Conservation (phyloP, 495 filamentous ascomycete genomes). For the Aspergillus cristatus region DNA sequence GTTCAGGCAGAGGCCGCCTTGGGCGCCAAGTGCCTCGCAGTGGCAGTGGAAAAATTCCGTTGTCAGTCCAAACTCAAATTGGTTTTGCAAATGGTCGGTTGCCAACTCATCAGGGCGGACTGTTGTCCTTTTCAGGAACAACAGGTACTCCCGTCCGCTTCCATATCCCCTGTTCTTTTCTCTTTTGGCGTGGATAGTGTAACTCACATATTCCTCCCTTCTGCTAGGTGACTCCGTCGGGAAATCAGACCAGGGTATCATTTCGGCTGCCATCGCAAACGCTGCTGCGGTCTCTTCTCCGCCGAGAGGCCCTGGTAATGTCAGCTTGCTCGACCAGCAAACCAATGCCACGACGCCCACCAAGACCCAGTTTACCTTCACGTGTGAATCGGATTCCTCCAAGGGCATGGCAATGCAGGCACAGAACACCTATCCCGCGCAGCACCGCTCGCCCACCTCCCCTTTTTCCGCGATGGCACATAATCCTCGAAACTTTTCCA, state of each 20-base stretch:
- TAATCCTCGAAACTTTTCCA: constrained; percentile 35
- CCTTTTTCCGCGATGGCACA: constrained; percentile 18
- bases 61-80: constrained; percentile 37
- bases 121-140: constrained; percentile 30
- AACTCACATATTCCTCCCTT: constrained; percentile 4
- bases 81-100: constrained; percentile 26
- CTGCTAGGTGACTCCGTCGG: constrained; percentile 24
- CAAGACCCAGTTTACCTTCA: constrained; percentile 87
- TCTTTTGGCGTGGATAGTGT: too few relatives aligned
- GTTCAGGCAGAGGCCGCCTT: constrained; percentile 70
- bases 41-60: constrained; percentile 54
- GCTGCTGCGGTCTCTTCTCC: constrained; percentile 60
- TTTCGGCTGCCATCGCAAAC: constrained; percentile 82
- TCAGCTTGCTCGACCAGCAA: constrained; percentile 67
- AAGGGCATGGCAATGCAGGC: constrained; percentile 50
- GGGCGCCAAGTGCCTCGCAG: constrained; percentile 45
- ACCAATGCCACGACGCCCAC: constrained; percentile 44
- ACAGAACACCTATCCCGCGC: constrained; percentile 23
- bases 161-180: too few relatives aligned
- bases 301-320: constrained; percentile 57
- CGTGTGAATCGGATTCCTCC: constrained; percentile 66
- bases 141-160: constrained; percentile 20
- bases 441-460: constrained; percentile 27
- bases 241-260: constrained; percentile 61
- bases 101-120: constrained; percentile 27